Base-by-base conservation (phyloP, 805 yeast species). In the Candida nitratophila region DNA sequence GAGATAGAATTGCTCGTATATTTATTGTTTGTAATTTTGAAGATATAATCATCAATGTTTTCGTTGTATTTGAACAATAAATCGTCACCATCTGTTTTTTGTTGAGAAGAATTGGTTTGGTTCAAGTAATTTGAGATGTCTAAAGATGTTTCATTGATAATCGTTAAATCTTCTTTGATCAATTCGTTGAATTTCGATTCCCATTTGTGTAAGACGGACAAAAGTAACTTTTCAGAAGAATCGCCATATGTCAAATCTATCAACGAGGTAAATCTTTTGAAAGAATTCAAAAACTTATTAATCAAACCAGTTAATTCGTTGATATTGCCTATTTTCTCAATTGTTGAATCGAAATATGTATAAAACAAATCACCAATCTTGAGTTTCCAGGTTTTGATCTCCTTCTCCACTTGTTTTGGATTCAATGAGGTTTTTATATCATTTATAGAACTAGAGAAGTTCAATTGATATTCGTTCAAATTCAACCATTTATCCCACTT, bases 261-360 rank as follows among this genome's bases (percentile, higher is more conserved):
- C 43, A 63, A 46, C 11, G 68, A 62, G 1, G 62, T 56, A 39
- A 56, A 63, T 19, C 52, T 53, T 38, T 62, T 62, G 47, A 60
- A 63, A 2, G 64, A 53, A 8, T 42, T 42, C 20, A 63, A 48
- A 3, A 56, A 44, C 21, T 47, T 48, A 21, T 49, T 47, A 14
- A 63, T 37, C 11, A 50, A 31, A 10, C 37, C 36, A 1, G 56
- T 50, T 17, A 57, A 49, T 9, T 46, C 45, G n/a, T 41, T 42
- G n/a, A 63, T 46, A 39, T 46, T 43, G 1, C 26, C 32, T 4
- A 43, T 16, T 8, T 48, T 24, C 1, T 39, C 37, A 21, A 62
- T 50, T 11, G 20, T 22, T 4, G 16, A 4, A 11, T 42, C 24
- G 16, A 54, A 45, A 9, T 36, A 37, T 1, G 19, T 15, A n/a